phyloP scores from a whole-genome alignment of 129 eudicot genomes.

The Cynara cardunculus region DNA sequence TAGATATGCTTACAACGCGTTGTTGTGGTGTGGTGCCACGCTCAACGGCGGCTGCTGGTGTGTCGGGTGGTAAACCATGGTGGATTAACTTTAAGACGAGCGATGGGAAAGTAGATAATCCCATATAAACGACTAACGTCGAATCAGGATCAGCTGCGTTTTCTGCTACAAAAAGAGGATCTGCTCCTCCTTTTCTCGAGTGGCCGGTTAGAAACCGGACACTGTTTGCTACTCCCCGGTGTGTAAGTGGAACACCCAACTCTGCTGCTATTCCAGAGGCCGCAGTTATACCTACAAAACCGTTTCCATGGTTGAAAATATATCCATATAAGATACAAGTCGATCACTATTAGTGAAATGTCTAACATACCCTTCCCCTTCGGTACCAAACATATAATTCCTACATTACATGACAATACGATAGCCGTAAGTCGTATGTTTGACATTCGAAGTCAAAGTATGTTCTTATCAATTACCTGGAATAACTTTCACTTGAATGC shows the following conservation, averaged over 20 bases:
- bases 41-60: conserved; percentile 94
- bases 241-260: conserved; percentile 90
- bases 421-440: not conserved
- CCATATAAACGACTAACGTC: conserved; percentile 93
- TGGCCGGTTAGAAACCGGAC: conserved; percentile 96
- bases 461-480: conserved; percentile 53
- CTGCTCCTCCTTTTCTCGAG: conserved; percentile 89
- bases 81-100: conserved; percentile 60
- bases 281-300: conserved; percentile 82
- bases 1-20: conserved; percentile 55
- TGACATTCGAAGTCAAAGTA: not conserved
- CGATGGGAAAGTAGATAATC: conserved; percentile 88
- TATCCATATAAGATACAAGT: not conserved
- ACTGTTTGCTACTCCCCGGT: conserved; percentile 93
- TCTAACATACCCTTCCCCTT: not conserved
- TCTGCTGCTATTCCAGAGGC: conserved; percentile 99
- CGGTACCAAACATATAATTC: too few species aligned
- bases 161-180: conserved; percentile 89
- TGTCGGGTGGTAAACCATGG: conserved; percentile 74
- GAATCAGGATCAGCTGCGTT: conserved; percentile 95
- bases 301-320: not conserved
- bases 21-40: conserved; percentile 99
- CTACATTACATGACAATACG: not conserved
- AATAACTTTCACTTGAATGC: conserved; percentile 84
- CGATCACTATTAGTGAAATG: not conserved